Evolutionary conservation across 345 rosid species (phyloP).

Genomic region (Boechera divaricarpa): DNA sequence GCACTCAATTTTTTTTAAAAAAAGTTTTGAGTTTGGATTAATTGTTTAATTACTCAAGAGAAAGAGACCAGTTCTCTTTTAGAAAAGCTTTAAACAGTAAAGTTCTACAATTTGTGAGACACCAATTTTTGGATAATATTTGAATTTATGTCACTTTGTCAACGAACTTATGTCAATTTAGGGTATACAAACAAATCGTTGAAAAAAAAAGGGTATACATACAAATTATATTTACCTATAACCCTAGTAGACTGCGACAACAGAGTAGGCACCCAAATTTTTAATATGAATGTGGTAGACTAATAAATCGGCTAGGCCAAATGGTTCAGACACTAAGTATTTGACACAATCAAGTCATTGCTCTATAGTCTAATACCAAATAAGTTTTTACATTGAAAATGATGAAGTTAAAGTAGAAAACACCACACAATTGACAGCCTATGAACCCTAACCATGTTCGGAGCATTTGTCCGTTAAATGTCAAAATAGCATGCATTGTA

Average conservation of each 20-base stretch:
- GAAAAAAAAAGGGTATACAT: not conserved
- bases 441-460: conserved; percentile 39
- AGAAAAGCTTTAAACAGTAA: conserved; percentile 7
- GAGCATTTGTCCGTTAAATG: conserved; percentile 40
- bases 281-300: not conserved
- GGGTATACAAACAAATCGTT: not conserved
- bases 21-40: not conserved
- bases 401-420: conserved; percentile 20
- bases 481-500: conserved; percentile 26
- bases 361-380: not conserved
- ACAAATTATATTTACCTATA: not conserved
- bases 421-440: conserved; percentile 34
- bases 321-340: not conserved
- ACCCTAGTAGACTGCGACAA: not conserved
- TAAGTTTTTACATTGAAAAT: conserved; percentile 6
- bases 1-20: not conserved
- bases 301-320: not conserved
- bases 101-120: not conserved
- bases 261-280: not conserved
- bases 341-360: not conserved
- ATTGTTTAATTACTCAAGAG: not conserved
- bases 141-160: not conserved
- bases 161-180: not conserved
- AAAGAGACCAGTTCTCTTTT: not conserved
- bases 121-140: conserved; percentile 2